These are phyloP conservation scores for Rhodotorula sp. DNA, from an alignment of 1,284 basidiomycete genomes.

Conservation along the genomic window DNA sequence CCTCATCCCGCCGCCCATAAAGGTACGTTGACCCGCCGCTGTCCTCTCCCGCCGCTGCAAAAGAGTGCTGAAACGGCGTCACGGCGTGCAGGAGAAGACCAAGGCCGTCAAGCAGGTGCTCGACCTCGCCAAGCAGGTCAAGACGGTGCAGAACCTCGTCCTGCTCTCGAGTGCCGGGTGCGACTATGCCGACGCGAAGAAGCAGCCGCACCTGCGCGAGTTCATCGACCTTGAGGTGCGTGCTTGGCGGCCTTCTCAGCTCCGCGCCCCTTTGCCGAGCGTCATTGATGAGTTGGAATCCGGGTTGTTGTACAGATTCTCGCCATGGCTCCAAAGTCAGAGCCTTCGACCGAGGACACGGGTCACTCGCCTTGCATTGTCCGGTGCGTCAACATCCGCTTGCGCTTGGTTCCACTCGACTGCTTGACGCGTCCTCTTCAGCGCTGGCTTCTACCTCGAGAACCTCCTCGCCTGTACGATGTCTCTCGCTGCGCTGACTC, in stretches of 20 bases:
- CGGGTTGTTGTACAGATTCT: background rate
- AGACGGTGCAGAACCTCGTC: slow-evolving; percentile 27
- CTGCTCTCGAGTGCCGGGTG: slow-evolving; percentile 32
- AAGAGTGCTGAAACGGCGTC: background rate
- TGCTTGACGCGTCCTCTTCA: background rate
- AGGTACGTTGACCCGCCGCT: background rate
- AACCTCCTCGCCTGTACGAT: slow-evolving; percentile 33
- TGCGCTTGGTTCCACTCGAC: too few species aligned
- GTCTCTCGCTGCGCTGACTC: too few species aligned
- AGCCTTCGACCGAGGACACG: slow-evolving; percentile 23
- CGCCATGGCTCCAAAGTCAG: slow-evolving; percentile 32
- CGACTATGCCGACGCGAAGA: slow-evolving; percentile 36
- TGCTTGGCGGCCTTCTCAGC: too few species aligned
- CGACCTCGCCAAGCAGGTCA: slow-evolving; percentile 15
- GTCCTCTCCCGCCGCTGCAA: too few species aligned
- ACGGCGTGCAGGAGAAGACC: slow-evolving; percentile 6
- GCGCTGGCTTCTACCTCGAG: slow-evolving; percentile 41
- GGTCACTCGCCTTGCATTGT: slow-evolving; percentile 41
- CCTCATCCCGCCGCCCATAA: slow-evolving; percentile 16
- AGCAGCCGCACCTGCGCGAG: slow-evolving; percentile 39
- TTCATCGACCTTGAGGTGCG: slow-evolving; percentile 39
- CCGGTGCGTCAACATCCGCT: background rate
- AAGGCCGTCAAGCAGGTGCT: slow-evolving; percentile 21
- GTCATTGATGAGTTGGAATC: background rate
- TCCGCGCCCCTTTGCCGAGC: too few species aligned